Base-by-base conservation (phyloP, 1,139 yeast species). In the Pichia sp. region DNA sequence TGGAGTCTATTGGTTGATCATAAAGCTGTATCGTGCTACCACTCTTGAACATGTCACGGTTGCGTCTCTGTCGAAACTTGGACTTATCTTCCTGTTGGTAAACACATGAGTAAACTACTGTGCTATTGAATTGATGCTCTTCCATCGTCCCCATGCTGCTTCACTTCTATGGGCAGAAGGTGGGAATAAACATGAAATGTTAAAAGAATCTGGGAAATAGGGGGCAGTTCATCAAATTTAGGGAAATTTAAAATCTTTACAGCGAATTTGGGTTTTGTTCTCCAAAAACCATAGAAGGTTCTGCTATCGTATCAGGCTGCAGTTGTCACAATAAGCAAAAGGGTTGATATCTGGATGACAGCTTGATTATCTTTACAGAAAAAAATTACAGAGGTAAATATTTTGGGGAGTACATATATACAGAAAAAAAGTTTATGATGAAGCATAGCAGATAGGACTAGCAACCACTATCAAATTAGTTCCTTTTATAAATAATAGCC, bases 401-500 rank as follows among this genome's bases (percentile, higher is more conserved):
- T 19, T 36, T 19, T 7, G 7, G 19, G 19, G 13, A 5, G 16
- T 36, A 2, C 1, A 18, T 36, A 36, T 18, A 10, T 36, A 36
- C 41, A 36, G 25, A 36, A 25, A 19, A 18, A 10, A 34, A 6
- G 41, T 36, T 25, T 34, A 19, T 2, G 38, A 31, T 2, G 16
- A 33, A 8, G 9, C 8, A 33, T 33, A 33, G 38, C 38, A n/a
- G 38, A n/a, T 6, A 11, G 25, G n/a, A 19, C 5, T 34, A n/a
- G 11, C 38, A 34, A 34, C 4, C 4, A 34, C 19, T n/a, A 34
- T 14, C 10, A 10, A 34, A 16, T 38, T 27, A 49, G 31, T 47
- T 42, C 22, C 38, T 60, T 53, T 60, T 71, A 68, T 86, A 86
- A 67, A 72, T 87, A 44, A 87, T 75, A 33, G 87, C 91, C 29